These are phyloP conservation scores for Collybiopsis luxurians DNA, from an alignment of 768 basidiomycete species.

Conservation along the genomic window DNA sequence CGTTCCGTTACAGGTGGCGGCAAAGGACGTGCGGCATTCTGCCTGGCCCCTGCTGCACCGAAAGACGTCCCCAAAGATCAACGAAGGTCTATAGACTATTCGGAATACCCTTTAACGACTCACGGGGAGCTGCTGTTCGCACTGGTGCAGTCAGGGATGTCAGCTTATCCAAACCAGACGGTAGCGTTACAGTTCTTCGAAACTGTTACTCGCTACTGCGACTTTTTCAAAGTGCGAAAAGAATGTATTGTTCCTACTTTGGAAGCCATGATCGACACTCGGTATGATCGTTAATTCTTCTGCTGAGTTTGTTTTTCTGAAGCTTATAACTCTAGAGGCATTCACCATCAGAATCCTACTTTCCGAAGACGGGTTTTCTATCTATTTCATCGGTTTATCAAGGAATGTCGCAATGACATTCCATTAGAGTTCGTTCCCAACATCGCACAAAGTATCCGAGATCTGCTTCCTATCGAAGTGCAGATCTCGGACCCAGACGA, in stretches of 20 bases:
- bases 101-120: conserved; percentile 78
- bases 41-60: conserved; percentile 59
- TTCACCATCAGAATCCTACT: conserved; percentile 72
- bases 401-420: conserved; percentile 77
- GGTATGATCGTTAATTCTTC: conserved; percentile 47
- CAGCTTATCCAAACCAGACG: conserved; percentile 76
- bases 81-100: conserved; percentile 66
- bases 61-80: conserved; percentile 52
- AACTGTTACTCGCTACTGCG: conserved; percentile 85
- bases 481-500: conserved; percentile 78
- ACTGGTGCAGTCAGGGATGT: conserved; percentile 80
- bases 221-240: conserved; percentile 94
- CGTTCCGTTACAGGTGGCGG: conserved; percentile 51
- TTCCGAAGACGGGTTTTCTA: conserved; percentile 84
- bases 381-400: conserved; percentile 90
- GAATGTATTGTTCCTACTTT: conserved; percentile 85
- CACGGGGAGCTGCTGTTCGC: conserved; percentile 89
- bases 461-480: conserved; percentile 73
- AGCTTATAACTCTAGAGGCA: conserved; percentile 52
- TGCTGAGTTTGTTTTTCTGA: background rate
- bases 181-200: conserved; percentile 94
- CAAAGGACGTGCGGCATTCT: conserved; percentile 86
- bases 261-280: conserved; percentile 80
- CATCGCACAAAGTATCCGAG: conserved; percentile 72
- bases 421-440: conserved; percentile 65